A percentile compares a stretch with the other conserved stretches of the same genome.
Conservation (phyloP, 345 rosid species). For the Salix purpurea region DNA sequence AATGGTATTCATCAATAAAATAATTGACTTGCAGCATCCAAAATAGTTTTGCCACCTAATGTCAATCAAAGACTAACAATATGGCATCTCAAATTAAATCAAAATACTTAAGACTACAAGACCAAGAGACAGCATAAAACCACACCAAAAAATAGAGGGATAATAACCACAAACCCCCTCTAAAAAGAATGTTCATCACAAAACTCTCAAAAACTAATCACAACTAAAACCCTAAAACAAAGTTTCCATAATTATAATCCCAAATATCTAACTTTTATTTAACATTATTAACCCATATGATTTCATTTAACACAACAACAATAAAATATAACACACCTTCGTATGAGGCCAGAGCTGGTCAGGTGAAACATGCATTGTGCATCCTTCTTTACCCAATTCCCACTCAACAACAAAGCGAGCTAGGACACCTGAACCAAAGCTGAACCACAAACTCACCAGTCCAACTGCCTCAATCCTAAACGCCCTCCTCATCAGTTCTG, state of each 20-base stretch:
- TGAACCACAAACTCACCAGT: conserved; percentile 91
- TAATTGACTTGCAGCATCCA: background rate
- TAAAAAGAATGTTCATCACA: too few relatives aligned
- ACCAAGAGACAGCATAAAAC: background rate
- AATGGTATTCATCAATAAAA: background rate
- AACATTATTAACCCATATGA: too few relatives aligned
- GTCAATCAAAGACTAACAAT: background rate
- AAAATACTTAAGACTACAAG: background rate
- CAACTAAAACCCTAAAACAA: too few relatives aligned
- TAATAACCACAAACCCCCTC: too few relatives aligned
- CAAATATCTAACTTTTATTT: too few relatives aligned
- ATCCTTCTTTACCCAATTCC: conserved; percentile 95
- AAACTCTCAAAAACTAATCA: too few relatives aligned
- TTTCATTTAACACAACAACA: background rate
- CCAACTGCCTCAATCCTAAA: conserved; percentile 96
- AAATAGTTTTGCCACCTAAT: background rate
- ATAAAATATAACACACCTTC: conserved; percentile 38
- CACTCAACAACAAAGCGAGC: conserved; percentile 99
- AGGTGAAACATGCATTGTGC: conserved; percentile 99
- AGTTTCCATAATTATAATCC: too few relatives aligned
- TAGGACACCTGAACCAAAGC: conserved; percentile 82
- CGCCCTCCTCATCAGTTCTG: conserved; percentile 79
- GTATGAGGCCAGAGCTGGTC: conserved; percentile 99
- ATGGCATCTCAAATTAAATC: background rate
- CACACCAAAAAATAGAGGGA: background rate